Percentiles rank a stretch among this genome's conserved stretches.
These are phyloP conservation scores for Tulasnella sp. DNA, from an alignment of 768 basidiomycete genomes.

Conservation along the genomic window DNA sequence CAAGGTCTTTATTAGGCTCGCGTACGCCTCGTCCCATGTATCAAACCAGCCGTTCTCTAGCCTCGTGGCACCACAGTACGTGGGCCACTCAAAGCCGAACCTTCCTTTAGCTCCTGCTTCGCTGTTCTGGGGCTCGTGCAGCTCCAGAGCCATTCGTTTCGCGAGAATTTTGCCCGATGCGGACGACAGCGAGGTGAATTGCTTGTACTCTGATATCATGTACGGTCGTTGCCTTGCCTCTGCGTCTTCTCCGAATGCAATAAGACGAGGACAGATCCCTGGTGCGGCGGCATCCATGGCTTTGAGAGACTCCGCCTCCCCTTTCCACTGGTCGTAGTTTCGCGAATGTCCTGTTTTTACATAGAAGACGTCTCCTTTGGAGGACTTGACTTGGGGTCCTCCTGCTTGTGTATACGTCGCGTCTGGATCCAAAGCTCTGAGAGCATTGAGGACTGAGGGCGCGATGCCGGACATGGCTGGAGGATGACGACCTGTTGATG, in stretches of 20 bases:
- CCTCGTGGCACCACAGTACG: slow-evolving; percentile 66
- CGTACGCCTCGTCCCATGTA: slow-evolving; percentile 63
- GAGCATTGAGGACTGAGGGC: slow-evolving; percentile 37
- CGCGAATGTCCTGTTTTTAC: slow-evolving; percentile 47
- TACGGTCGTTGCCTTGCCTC: slow-evolving; percentile 38
- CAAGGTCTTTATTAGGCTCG: slow-evolving; percentile 52
- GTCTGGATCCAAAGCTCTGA: slow-evolving; percentile 44
- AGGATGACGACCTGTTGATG: slow-evolving; percentile 3
- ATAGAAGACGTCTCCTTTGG: slow-evolving; percentile 52
- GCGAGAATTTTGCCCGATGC: slow-evolving; percentile 46
- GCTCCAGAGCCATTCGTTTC: slow-evolving; percentile 54
- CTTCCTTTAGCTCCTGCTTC: slow-evolving; percentile 32
- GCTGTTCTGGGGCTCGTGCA: slow-evolving; percentile 41
- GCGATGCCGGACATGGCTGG: slow-evolving; percentile 21
- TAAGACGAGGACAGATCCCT: slow-evolving; percentile 51
- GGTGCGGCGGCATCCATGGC: slow-evolving; percentile 59
- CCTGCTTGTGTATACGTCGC: slow-evolving; percentile 39
- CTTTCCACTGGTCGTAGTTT: slow-evolving; percentile 57
- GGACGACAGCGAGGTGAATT: slow-evolving; percentile 42
- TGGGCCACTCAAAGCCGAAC: slow-evolving; percentile 66
- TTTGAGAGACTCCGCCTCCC: slow-evolving; percentile 61
- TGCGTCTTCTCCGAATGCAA: slow-evolving; percentile 40
- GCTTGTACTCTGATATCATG: slow-evolving; percentile 70
- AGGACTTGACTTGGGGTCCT: slow-evolving; percentile 44
- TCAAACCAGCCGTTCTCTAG: slow-evolving; percentile 65